Evolutionary conservation across 148 eudicot genomes (phyloP), one percentile per base, ranked within the genome.

Genomic region (Camellia sinensis): DNA sequence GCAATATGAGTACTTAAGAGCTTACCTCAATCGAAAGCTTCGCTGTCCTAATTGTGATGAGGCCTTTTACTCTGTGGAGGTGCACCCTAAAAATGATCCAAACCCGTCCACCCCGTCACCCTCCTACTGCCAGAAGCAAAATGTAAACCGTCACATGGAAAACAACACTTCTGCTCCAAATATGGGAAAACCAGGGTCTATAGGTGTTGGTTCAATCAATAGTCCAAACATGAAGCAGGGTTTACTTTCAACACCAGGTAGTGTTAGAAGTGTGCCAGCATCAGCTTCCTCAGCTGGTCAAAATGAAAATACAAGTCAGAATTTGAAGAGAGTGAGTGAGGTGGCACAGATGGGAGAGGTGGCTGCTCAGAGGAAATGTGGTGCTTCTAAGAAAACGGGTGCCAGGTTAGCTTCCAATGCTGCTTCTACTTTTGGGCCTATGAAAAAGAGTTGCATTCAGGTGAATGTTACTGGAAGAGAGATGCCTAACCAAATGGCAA

Each of bases 1-100:
- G 84, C 91, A 90, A 57, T 93, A 85, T 48, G 92, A 93, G 80
- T 93, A 91, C 73, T 71, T 82, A 80, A 84, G 71, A 57, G 53
- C 50, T 9, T 90, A 90, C 83, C 83, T 84, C 21, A 89, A 93
- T 80, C 82, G 87, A 79, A 91, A 74, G 65, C 91, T 93, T 84
- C 78, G 82, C 17, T 93, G 93, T 85, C 85, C 81, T 73, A 80
- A 37, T 71, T 93, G 95, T 80, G 74, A 67, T 71, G 76, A 81
- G 63, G 83, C 93, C 80, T 93, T 93, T 79, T 73, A 75, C 64
- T 95, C 97, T 45, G 53, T 45, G 70, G 84, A 87, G 69, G 83
- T 86, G 71, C 67, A 48, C 83, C 75, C 62, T 76, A 73, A 59
- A 80, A 74, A 29, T 29, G 46, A 18, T 13, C 73, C 79, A 56